Base-by-base conservation (phyloP, 306 rosid species). In the Neltuma alba region DNA sequence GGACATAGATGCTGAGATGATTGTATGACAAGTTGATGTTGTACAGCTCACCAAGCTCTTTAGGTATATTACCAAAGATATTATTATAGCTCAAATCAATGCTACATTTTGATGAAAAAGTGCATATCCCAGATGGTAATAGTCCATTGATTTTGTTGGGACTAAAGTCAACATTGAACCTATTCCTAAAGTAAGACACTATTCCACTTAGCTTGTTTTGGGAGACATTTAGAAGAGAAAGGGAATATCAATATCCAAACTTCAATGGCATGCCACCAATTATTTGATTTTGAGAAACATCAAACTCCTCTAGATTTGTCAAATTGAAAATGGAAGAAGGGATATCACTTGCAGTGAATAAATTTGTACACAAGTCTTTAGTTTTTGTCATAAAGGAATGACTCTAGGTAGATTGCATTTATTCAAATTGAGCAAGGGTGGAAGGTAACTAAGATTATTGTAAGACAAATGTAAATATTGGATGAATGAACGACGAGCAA, bases 41-140 rank as follows among this genome's bases (percentile, higher is more conserved):
- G 0, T 6, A 1, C 13, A 54, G 0, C 61, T 1, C 0, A 21
- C 14, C 5, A 54, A 54, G 12, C 0, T 54, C 61, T 54, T 1
- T 2, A n/a, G 28, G 30, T 7, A 54, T 23, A 8, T 13, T 54
- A 9, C 30, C 30, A 21, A 30, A 21, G 4, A 54, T 54, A 0
- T n/a, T 7, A 54, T 54, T 54, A 14, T 54, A 54, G 27, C 61
- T 54, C 13, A 54, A 9, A 3, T 9, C 12, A 54, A 21, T 54
- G 13, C 1, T 2, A 9, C 61, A 54, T 2, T 0, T 0, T n/a
- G 30, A 2, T 7, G 30, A 3, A 0, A 8, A 9, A 20, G 0
- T 6, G 60, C 60, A 54, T 8, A 54, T 7, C 0, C 12, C 7
- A 54, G 61, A 8, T 54, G 61, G 61, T 54, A 54, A 54, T 21